Evolutionary conservation across 78 protist species (phyloP).

Genomic region (Dictyostelium discoideum): dicty_2.7 NC_007088.5:17001-17500

Average conservation of each 20-base stretch:
- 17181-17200: conserved; percentile 28
- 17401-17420: conserved; percentile 41
- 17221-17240: not conserved
- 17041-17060: not conserved
- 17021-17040: not conserved
- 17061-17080: not conserved
- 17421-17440: conserved; percentile 43
- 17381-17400: conserved; percentile 52
- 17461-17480: conserved; percentile 19
- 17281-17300: too few relatives aligned
- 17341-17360: not conserved
- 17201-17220: not conserved
- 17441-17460: not conserved
- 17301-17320: conserved; percentile 32
- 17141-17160: conserved; percentile 24
- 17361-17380: conserved; percentile 16
- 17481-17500: not conserved
- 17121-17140: not conserved
- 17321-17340: not conserved
- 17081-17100: not conserved
- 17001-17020: not conserved
- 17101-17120: not conserved
- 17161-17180: not conserved
- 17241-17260: too few relatives aligned
- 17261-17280: too few relatives aligned